Conservation (phyloP, 108 stramenopile species). For the Nannochloropsis oceanica region DNA sequence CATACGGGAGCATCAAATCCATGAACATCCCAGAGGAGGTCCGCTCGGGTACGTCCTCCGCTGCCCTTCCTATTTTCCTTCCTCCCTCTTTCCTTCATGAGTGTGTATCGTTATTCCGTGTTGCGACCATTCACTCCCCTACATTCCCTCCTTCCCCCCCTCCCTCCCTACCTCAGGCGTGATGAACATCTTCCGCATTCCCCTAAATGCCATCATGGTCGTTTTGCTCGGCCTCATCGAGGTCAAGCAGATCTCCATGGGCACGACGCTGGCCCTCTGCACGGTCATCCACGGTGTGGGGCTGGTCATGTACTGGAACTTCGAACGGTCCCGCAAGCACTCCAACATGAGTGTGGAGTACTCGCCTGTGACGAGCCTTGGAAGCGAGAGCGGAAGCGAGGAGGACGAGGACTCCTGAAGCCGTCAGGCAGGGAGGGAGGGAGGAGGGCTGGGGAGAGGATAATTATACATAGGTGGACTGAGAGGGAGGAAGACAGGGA, state of each 20-base stretch:
- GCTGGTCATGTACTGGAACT: not conserved
- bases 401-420: too few species aligned
- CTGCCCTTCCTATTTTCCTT: not conserved
- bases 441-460: too few species aligned
- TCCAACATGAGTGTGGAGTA: too few species aligned
- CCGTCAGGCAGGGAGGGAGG: too few species aligned
- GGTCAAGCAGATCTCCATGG: not conserved
- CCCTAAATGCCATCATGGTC: slow-evolving; percentile 19
- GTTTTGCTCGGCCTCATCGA: slow-evolving; percentile 3
- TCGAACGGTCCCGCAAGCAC: not conserved
- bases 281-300: not conserved
- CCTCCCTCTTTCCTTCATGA: not conserved
- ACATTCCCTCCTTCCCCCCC: not conserved
- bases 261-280: not conserved
- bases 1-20: slow-evolving; percentile 17
- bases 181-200: slow-evolving; percentile 24
- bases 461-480: too few species aligned
- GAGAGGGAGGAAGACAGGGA: too few species aligned
- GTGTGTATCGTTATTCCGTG: too few species aligned
- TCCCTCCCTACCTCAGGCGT: not conserved
- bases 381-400: too few species aligned
- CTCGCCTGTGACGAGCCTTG: too few species aligned
- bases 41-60: not conserved
- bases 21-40: slow-evolving; percentile 4
- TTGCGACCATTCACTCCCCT: not conserved